A percentile compares a stretch with the other conserved stretches of the same genome.
phyloP scores from a whole-genome alignment of 2,329 filamentous ascomycete species.

The Aspergillus awamori region DNA sequence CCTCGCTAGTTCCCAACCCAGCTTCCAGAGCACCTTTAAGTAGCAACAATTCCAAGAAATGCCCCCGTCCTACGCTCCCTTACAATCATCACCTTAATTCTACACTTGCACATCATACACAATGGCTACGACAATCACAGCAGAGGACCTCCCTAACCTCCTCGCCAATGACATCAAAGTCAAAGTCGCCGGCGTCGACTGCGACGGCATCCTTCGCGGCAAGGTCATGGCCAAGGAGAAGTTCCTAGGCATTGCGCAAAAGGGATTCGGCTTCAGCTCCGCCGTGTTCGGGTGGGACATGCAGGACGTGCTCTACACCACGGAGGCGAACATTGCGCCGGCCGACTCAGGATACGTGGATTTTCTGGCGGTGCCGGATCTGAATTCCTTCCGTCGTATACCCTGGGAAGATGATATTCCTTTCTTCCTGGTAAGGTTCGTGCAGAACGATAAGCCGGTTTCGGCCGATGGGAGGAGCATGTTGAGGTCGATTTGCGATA shows the following conservation, averaged over 20 bases:
- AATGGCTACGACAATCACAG: constrained; percentile 47
- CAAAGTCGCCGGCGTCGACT: constrained; percentile 83
- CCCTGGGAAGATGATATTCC: constrained; percentile 86
- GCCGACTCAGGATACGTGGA: constrained; percentile 89
- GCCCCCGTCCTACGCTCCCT: neutral
- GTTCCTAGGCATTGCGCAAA: constrained; percentile 75
- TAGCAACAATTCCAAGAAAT: no score
- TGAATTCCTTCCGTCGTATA: constrained; percentile 75
- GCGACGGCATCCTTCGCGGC: constrained; percentile 81
- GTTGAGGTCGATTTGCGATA: constrained; percentile 67
- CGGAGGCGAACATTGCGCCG: constrained; percentile 69
- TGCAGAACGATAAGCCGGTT: constrained; percentile 71
- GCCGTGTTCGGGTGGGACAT: constrained; percentile 96
- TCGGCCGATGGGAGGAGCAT: constrained; percentile 77
- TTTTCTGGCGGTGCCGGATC: constrained; percentile 76
- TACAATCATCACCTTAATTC: neutral
- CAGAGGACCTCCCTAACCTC: constrained; percentile 65
- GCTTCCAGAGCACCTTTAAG: no score
- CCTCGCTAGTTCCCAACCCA: no score
- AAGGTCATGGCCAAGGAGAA: constrained; percentile 92
- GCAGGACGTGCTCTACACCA: constrained; percentile 80
- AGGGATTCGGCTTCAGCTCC: constrained; percentile 88
- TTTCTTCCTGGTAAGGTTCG: constrained; percentile 80
- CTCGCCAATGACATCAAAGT: constrained; percentile 73
- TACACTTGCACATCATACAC: neutral